These are phyloP conservation scores for Brasenia schreberi DNA, from an alignment of 164 flowering plant genomes.

Conservation along the genomic window DNA sequence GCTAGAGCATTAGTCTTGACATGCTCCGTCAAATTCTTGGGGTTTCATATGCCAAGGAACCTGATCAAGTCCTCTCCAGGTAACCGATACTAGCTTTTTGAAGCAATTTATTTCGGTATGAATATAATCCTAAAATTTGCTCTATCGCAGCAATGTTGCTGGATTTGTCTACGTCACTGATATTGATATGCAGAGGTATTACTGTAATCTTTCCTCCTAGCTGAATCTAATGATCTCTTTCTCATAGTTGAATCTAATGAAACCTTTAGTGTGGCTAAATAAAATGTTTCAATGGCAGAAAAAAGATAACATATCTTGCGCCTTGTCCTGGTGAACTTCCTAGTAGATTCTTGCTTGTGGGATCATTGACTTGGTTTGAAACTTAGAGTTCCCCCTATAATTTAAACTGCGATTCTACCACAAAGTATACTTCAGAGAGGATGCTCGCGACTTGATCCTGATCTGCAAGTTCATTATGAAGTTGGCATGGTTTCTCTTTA, in stretches of 20 bases:
- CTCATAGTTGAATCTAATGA: background rate
- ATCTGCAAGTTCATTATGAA: too few relatives aligned
- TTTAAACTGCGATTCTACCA: too few relatives aligned
- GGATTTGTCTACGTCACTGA: conserved; percentile 80
- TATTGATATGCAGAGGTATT: conserved; percentile 69
- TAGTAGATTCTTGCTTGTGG: conserved; percentile 57
- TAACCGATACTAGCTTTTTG: conserved; percentile 14
- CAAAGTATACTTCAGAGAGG: too few relatives aligned
- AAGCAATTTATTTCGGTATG: background rate
- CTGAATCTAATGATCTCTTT: background rate
- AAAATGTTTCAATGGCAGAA: conserved; percentile 26
- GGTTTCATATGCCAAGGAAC: conserved; percentile 90
- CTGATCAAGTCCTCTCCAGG: conserved; percentile 83
- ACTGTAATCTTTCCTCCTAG: background rate
- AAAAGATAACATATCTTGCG: conserved; percentile 76
- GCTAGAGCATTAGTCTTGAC: conserved; percentile 37
- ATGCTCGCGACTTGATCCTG: too few relatives aligned
- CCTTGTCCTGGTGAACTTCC: conserved; percentile 88
- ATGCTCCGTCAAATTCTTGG: conserved; percentile 77
- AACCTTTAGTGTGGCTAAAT: background rate
- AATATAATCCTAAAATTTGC: background rate
- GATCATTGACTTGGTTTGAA: conserved; percentile 73
- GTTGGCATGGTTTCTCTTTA: too few relatives aligned
- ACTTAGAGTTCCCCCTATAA: conserved; percentile 13
- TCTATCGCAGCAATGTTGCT: conserved; percentile 53